Base-by-base conservation (phyloP, 495 filamentous ascomycete genomes). In the Rhypophila decipiens region DNA sequence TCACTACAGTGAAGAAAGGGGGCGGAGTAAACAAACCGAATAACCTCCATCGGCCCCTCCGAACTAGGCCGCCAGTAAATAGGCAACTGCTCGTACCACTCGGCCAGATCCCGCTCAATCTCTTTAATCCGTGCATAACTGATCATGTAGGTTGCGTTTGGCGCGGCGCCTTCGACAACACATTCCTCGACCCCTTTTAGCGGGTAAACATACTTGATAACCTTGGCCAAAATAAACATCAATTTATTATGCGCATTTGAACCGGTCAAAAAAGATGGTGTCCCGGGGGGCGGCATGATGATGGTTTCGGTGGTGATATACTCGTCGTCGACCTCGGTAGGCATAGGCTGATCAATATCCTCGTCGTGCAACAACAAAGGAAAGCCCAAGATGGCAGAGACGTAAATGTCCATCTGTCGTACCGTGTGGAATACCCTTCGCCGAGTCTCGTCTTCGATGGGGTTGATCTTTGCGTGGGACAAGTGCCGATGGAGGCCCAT, bases 351-450 rank as follows among this genome's bases (percentile, higher is more conserved):
- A 59, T 97, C 91, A 52, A 97, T 84, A 57, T 96, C 91, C 40
- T 95, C 88, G 42, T 88, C 82, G 52, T 80, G 86, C 33, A 96
- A 73, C 62, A 90, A 85, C 46, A 86, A 73, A 1, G 91, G 91
- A 21, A 96, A 79, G 11, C 91, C 91, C 15, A 97, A 70, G 39
- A 96, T 69, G 5, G 89, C 90, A 43, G 88, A 89, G 17, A 96
- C 87, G 61, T 96, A 96, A 20, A 83, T 90, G 53, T 96, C 91
- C 84, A 96, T 87, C 56, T 93, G 94, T 27, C 90, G 84, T 41
- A 95, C 78, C 21, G 88, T 79, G 79, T 93, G 96, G 58, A 96
- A 97, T 37, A 91, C 77, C 18, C 91, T 79, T 57, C 90, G 85
- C 44, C 91, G 78, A 33, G 82, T 74, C 64, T 97, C 87, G 42